Conservation (phyloP, 73 alveolate genomes). For the Paramecium pentaurelia region DNA sequence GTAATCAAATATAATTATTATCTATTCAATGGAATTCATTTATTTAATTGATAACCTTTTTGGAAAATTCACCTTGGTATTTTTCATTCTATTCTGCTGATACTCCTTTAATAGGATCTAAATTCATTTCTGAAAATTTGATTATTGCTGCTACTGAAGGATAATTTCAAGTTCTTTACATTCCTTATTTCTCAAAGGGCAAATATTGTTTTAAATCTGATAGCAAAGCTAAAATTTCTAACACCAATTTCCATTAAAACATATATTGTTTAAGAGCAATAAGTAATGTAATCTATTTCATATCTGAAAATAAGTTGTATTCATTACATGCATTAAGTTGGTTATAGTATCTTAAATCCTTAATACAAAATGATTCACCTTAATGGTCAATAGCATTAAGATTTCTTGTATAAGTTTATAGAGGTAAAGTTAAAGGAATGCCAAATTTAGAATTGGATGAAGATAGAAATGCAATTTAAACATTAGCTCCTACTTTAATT, state of each 20-base stretch:
- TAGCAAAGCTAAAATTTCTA: neutral
- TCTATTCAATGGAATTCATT: slow-evolving; percentile 42
- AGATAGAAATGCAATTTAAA: slow-evolving; percentile 1
- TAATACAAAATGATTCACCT: neutral
- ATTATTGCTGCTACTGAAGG: slow-evolving; percentile 11
- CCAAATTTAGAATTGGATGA: neutral
- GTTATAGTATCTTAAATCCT: neutral
- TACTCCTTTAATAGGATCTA: neutral
- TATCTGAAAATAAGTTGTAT: neutral
- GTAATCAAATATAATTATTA: neutral
- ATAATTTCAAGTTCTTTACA: neutral
- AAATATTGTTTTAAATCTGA: neutral
- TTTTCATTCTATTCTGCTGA: slow-evolving; percentile 1
- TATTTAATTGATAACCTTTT: neutral
- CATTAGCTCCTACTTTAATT: neutral
- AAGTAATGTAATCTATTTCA: neutral
- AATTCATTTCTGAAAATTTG: neutral
- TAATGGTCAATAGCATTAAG: neutral
- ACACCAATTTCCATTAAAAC: neutral
- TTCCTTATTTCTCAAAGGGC: neutral
- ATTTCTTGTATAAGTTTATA: neutral
- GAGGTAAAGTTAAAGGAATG: neutral
- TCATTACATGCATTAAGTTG: slow-evolving; percentile 2
- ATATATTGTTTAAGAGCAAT: neutral
- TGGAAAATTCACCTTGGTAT: slow-evolving; percentile 17